A percentile compares a stretch with the other conserved stretches of the same genome.
Conservation (phyloP, 768 basidiomycete genomes). For the Fomitopsis pulvina region DNA sequence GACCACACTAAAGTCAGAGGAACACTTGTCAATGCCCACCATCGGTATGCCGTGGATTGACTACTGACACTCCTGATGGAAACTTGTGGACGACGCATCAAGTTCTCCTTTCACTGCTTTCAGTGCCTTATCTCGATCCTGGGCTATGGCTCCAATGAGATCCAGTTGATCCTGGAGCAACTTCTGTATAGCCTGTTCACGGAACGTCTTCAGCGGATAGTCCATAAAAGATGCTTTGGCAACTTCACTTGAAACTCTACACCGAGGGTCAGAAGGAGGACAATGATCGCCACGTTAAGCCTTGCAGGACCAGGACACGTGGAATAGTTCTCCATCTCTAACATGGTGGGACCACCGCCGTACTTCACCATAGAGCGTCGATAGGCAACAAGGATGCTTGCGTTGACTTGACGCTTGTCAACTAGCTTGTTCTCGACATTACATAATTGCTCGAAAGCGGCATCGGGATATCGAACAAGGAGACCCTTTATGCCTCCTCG, state of each 20-base stretch:
- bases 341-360: constrained; percentile 9
- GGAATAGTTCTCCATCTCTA: constrained; percentile 13
- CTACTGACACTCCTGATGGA: constrained; percentile 1
- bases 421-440: not conserved
- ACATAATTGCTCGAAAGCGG: constrained; percentile 5
- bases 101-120: constrained; percentile 11
- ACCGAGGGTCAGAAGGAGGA: constrained; percentile 8
- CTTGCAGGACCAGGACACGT: constrained; percentile 6
- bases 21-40: not conserved
- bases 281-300: constrained; percentile 11
- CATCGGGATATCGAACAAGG: constrained; percentile 14
- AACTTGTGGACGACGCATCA: constrained; percentile 5
- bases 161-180: constrained; percentile 13
- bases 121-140: constrained; percentile 9
- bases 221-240: too few species aligned
- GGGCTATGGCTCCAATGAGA: constrained; percentile 7
- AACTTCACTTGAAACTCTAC: not conserved
- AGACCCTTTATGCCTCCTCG: constrained; percentile 15
- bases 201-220: not conserved
- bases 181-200: constrained; percentile 1
- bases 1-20: not conserved
- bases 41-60: not conserved
- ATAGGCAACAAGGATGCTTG: not conserved
- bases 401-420: not conserved
- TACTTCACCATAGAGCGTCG: constrained; percentile 15